Evolutionary conservation across 2,329 filamentous ascomycete species (phyloP), one percentile per base, ranked within the genome.

Genomic region (Moelleriella libera): DNA sequence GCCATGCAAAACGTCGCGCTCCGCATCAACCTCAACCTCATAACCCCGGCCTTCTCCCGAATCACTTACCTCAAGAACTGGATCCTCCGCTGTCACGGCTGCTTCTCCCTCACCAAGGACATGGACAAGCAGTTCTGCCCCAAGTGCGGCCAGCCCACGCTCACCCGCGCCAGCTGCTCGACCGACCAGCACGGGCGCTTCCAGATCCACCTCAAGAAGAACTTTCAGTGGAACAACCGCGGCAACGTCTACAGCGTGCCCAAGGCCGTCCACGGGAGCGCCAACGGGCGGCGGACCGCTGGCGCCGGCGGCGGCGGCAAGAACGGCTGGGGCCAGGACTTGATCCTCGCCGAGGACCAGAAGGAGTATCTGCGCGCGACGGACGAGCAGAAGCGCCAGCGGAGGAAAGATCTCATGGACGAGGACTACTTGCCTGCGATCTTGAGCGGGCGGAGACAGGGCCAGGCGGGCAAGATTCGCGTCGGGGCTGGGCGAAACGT

Each of bases 1-100:
- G 90, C 92, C 48, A 94, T 98, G 87, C 90, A 97, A 68, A 97
- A 97, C 62, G 88, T 97, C 6, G 78, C 92, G 2, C 75, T 98
- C 5, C 87, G 94, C 56, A 94, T 97, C 71, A 95, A 96, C 68
- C 78, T 98, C 47, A 87, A 92, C 61, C 78, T 96, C 9, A 75
- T 96, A 49, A 88, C 89, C 0, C 77, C 86, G 0, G 76, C 79
- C 12, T 72, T 97, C 51, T 76, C 85, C 52, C 81, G 88, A 57
- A 88, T 98, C 61, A 83, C 81, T 39, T 80, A 85, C 50, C 76
- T 97, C 53, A 90, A 88, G 63, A 90, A 85, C 10, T 94, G 87
- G 74, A 80, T 96, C 4, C 76, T 95, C 48, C 83, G 92, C 42
- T 98, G 92, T 71, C 90, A 98, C 68, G 88, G 83, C 49, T 95